Base-by-base conservation (phyloP, 495 filamentous ascomycete species). In the Penicillium ochrochloron region DNA sequence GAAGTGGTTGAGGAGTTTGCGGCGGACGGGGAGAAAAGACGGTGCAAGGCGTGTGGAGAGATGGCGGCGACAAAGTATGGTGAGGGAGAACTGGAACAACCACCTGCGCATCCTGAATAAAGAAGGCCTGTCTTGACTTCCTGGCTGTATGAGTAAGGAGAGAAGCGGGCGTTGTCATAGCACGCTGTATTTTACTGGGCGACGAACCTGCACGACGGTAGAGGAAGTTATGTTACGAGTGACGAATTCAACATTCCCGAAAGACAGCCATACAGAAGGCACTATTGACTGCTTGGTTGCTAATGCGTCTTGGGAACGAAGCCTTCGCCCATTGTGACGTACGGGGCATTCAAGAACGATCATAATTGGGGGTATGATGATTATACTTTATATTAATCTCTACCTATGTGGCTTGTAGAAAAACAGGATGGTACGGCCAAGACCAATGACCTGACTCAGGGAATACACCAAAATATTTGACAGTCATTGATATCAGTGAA, bases 1-100 rank as follows among this genome's bases (percentile, higher is more conserved):
- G 88, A 84, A 60, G 96, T 94, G 7, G 94, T 99, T 34, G 88
- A 96, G 72, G 84, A 78, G 51, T 97, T 97, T 73, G 90, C 86
- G 69, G 85, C 77, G 3, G 87, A 88, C 69, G 85, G 89, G 63
- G 85, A 86, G 67, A 86, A 84, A 76, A 85, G 96, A 76, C 90
- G 79, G 64, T 99, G 95, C 78, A 83, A 84, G 68, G 83, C 80
- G 17, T 99, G 95, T 73, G 94, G 94, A 15, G 82, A 79, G 59
- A 65, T 97, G 60, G 94, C 92, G 25, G 80, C 88, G 64, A 66
- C 75, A 19, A 75, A 63, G 62, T 74, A 75, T 66, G 39, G 61
- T 31, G 74, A 82, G 62, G 79, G 79, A 4, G 76, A 83, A 60
- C 35, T 83, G 42, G 74, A 78, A 19, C 80, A 83, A 68, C 80